Evolutionary conservation across 2,329 filamentous ascomycete species (phyloP).

Genomic region (Fusarium papillatum): DNA sequence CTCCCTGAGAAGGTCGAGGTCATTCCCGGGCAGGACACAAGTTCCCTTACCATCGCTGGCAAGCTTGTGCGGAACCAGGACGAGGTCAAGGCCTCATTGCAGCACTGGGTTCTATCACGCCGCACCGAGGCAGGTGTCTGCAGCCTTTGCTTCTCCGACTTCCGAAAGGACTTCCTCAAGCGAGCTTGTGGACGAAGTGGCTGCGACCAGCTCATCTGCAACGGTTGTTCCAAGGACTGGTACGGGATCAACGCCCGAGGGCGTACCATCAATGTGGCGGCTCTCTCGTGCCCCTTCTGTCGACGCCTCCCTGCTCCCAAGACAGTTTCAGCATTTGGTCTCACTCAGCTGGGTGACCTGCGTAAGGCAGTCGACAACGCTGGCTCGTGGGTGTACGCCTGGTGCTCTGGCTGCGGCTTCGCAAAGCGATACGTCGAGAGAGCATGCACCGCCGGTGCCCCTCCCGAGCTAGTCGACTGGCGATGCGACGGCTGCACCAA

Average conservation of each 20-base stretch:
- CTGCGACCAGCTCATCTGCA: conserved; percentile 59
- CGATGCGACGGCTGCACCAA: conserved; percentile 55
- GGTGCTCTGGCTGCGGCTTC: conserved; percentile 59
- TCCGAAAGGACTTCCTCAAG: conserved; percentile 52
- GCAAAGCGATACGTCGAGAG: conserved; percentile 58
- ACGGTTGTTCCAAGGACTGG: conserved; percentile 56
- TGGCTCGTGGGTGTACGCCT: conserved; percentile 61
- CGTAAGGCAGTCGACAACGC: conserved; percentile 53
- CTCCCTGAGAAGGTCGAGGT: conserved; percentile 54
- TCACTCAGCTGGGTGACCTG: conserved; percentile 55
- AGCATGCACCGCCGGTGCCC: conserved; percentile 57
- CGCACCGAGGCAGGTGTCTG: conserved; percentile 55
- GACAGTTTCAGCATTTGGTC: conserved; percentile 52
- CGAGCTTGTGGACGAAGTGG: conserved; percentile 60
- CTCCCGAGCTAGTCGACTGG: conserved; percentile 54
- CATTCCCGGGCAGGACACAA: conserved; percentile 43
- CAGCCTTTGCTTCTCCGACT: conserved; percentile 59
- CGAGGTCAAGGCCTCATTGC: conserved; percentile 51
- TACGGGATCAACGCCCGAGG: conserved; percentile 61
- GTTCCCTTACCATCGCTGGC: conserved; percentile 49
- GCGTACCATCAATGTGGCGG: conserved; percentile 60
- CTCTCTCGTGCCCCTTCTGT: conserved; percentile 65
- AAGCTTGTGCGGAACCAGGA: conserved; percentile 58
- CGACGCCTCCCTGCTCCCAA: conserved; percentile 56
- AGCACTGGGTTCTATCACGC: conserved; percentile 53